Evolutionary conservation across 225 moss, liverwort and hornwort species (phyloP).

Genomic region (Marchantia polymorpha): DNA sequence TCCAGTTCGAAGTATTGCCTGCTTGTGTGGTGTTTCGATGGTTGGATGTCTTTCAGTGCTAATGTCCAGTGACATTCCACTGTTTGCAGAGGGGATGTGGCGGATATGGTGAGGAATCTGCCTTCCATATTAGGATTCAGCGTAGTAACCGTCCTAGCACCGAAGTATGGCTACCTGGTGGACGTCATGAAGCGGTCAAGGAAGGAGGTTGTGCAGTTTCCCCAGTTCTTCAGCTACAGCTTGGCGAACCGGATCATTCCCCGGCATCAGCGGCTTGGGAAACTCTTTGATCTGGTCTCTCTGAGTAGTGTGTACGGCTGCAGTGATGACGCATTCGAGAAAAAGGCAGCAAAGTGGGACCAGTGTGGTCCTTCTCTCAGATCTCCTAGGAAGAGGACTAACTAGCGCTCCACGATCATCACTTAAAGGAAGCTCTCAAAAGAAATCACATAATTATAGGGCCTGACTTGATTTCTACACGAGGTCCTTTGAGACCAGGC

Average conservation of each 20-base stretch:
- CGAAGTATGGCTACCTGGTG: constrained; percentile 54
- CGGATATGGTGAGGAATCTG: constrained; percentile 49
- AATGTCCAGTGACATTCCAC: neutral
- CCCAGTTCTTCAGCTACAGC: constrained; percentile 65
- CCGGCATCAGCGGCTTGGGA: constrained; percentile 42
- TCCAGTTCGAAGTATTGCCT: too few relatives aligned
- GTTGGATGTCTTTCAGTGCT: too few relatives aligned
- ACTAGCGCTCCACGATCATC: too few relatives aligned
- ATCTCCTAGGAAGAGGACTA: too few relatives aligned
- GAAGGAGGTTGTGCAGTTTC: constrained; percentile 44
- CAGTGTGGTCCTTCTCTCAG: too few relatives aligned
- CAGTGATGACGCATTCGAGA: constrained; percentile 44
- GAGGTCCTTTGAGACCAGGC: too few relatives aligned
- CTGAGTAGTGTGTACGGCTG: constrained; percentile 54
- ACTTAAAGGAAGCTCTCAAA: too few relatives aligned
- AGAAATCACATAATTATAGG: too few relatives aligned
- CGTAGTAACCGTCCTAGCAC: constrained; percentile 44
- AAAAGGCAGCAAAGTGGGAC: constrained; percentile 37
- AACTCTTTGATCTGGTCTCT: constrained; percentile 30
- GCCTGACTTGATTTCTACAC: too few relatives aligned
- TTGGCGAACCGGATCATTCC: constrained; percentile 46
- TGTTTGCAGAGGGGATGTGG: constrained; percentile 32
- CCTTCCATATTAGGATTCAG: constrained; percentile 55
- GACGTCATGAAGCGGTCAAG: constrained; percentile 50
- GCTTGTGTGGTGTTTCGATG: neutral